Evolutionary conservation across 176 grass and related monocot species (phyloP), one percentile per base, ranked within the genome.

Genomic region (Aegilops speltoides): DNA sequence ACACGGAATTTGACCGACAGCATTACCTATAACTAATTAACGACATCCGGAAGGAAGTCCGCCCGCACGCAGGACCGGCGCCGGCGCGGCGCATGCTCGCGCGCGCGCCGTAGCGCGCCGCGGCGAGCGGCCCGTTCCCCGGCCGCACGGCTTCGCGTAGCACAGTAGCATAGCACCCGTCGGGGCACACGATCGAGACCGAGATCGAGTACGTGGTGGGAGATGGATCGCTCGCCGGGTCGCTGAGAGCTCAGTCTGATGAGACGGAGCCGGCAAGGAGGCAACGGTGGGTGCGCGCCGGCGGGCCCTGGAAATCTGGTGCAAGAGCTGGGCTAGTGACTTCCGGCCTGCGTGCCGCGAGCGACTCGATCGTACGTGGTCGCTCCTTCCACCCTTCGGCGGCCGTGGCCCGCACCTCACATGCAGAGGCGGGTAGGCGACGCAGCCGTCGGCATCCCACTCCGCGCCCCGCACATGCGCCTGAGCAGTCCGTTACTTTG

Each of bases 391-490:
- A 34, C 81, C 76, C 19, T 37, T 68, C 59, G 45, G 33, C 61
- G 24, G 78, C 45, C 8, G 65, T 79, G 84, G 79, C 66, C 86
- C 41, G 57, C 79, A 77, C 72, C 86, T 85, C 90, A 88, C 90
- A 91, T 88, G 90, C 69, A 19, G 13, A 28, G 36, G 16, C 40
- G 73, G 73, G 59, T 22, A 20, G 41, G 81, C 64, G 71, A 28
- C 59, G 70, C 83, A 36, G 82, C 83, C 83, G 83, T 86, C 89
- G 85, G 38, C 82, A 15, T 87, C 89, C 46, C 16, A 61, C 62
- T 24, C 17, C 10, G 33, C 63, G 69, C 82, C 69, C 71, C n/a
- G 82, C 86, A 91, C 90, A 91, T 86, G 89, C 84, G 32, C 65
- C 73, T 13, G 38, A 64, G 77, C 90, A 56, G 86, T 87, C 84